Evolutionary conservation across 768 basidiomycete genomes (phyloP).

Genomic region (Neoboletus brunneissimus): DNA sequence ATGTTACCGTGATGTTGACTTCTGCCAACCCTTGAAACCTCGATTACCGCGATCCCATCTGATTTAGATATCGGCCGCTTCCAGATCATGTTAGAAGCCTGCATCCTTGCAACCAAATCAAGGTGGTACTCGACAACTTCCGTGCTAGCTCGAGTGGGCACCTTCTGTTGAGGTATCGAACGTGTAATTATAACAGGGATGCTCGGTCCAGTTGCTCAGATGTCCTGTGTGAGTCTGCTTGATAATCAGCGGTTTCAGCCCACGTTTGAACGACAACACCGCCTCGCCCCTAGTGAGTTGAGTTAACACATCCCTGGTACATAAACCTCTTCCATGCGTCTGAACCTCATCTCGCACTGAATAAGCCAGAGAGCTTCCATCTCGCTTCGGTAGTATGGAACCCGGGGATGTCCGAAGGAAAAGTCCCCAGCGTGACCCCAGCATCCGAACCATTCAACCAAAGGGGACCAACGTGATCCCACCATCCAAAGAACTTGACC

Average conservation of each 20-base stretch:
- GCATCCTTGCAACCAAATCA: slow-evolving; percentile 7
- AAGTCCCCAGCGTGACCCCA: not conserved
- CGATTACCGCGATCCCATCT: not conserved
- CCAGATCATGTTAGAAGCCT: not conserved
- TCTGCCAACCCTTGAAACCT: not conserved
- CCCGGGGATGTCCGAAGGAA: slow-evolving; percentile 16
- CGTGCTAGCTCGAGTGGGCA: not conserved
- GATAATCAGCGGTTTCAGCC: not conserved
- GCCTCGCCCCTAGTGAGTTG: not conserved
- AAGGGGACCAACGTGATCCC: not conserved
- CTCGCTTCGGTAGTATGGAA: slow-evolving; percentile 9
- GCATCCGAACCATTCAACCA: not conserved
- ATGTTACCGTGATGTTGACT: not conserved
- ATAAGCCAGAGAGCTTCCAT: slow-evolving; percentile 3
- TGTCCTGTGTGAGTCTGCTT: not conserved
- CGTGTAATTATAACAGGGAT: slow-evolving; percentile 2
- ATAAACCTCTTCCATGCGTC: not conserved
- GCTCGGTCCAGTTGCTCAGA: slow-evolving; percentile 4
- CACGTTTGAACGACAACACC: not conserved
- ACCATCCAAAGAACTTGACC: not conserved
- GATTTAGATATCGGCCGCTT: not conserved
- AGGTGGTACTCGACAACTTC: slow-evolving; percentile 2
- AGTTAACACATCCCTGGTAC: not conserved
- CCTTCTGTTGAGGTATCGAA: not conserved
- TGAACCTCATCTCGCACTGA: not conserved